These are phyloP conservation scores for Suillus clintonianus DNA, from an alignment of 768 basidiomycete species.

Conservation along the genomic window DNA sequence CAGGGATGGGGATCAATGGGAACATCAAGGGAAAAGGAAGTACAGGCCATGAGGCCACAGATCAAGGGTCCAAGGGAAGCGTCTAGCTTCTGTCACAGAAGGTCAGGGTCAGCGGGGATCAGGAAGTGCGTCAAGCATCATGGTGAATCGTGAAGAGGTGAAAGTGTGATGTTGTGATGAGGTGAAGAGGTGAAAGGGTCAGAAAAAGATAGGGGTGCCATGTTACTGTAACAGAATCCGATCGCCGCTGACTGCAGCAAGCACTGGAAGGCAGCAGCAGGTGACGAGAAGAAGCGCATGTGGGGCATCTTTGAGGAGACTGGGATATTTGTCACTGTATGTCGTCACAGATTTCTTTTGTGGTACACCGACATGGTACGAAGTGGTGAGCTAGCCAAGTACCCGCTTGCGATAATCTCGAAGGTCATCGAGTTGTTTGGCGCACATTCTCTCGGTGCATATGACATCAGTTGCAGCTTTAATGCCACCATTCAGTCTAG, in stretches of 20 bases:
- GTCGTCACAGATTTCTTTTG: slow-evolving; percentile 36
- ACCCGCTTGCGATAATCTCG: slow-evolving; percentile 20
- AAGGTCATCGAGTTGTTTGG: slow-evolving; percentile 23
- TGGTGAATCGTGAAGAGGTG: no score
- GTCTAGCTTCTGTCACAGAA: no score
- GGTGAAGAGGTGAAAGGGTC: no score
- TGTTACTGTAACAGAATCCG: no score
- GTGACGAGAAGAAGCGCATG: slow-evolving; percentile 34
- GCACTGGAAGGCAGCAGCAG: slow-evolving; percentile 33
- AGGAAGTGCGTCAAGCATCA: no score
- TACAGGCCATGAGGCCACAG: no score
- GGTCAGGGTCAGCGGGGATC: no score
- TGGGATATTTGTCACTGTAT: slow-evolving; percentile 19
- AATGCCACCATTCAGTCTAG: slow-evolving; percentile 12
- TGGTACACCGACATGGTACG: slow-evolving; percentile 33
- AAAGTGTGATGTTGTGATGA: no score
- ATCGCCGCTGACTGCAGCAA: slow-evolving; percentile 19
- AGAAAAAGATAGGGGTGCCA: no score
- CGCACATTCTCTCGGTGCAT: slow-evolving; percentile 1
- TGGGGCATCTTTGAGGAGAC: slow-evolving; percentile 39
- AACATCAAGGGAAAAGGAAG: no score
- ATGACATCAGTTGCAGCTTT: slow-evolving; percentile 31
- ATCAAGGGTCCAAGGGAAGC: no score
- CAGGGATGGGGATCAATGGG: no score
- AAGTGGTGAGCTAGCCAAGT: slow-evolving; percentile 29